These are phyloP conservation scores for Candida mesenterica DNA, from an alignment of 1,139 yeast genomes.

Conservation along the genomic window DNA sequence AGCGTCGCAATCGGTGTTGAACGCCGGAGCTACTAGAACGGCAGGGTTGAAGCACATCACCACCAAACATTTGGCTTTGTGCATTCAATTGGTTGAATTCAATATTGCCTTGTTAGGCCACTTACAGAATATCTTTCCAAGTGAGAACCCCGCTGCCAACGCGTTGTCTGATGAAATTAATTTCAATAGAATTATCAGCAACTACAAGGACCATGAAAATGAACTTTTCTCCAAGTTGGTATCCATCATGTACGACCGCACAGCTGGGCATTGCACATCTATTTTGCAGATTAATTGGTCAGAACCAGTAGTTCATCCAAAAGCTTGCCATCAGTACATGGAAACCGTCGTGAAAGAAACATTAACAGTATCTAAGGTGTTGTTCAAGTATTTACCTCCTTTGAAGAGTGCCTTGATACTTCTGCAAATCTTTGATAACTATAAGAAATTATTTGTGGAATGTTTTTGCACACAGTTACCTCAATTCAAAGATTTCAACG, in stretches of 20 bases:
- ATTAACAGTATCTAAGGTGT: constrained; percentile 57
- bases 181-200: constrained; percentile 28
- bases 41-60: constrained; percentile 77
- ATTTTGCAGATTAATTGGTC: constrained; percentile 53
- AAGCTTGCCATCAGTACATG: constrained; percentile 62
- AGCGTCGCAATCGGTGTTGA: constrained; percentile 61
- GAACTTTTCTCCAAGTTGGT: constrained; percentile 68
- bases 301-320: constrained; percentile 37
- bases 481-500: constrained; percentile 51
- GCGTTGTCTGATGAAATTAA: constrained; percentile 36
- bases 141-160: not conserved
- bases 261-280: constrained; percentile 46
- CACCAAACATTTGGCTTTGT: constrained; percentile 69
- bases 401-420: constrained; percentile 49
- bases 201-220: constrained; percentile 58
- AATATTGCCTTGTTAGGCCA: constrained; percentile 25
- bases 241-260: constrained; percentile 68
- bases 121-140: constrained; percentile 19
- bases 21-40: constrained; percentile 75
- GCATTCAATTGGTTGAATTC: constrained; percentile 58
- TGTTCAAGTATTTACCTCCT: constrained; percentile 57
- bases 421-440: constrained; percentile 58
- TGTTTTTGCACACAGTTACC: constrained; percentile 53
- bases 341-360: constrained; percentile 67
- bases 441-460: constrained; percentile 55